Base-by-base conservation (phyloP, 1,284 basidiomycete species). In the Ceratobasidium sp. region DNA sequence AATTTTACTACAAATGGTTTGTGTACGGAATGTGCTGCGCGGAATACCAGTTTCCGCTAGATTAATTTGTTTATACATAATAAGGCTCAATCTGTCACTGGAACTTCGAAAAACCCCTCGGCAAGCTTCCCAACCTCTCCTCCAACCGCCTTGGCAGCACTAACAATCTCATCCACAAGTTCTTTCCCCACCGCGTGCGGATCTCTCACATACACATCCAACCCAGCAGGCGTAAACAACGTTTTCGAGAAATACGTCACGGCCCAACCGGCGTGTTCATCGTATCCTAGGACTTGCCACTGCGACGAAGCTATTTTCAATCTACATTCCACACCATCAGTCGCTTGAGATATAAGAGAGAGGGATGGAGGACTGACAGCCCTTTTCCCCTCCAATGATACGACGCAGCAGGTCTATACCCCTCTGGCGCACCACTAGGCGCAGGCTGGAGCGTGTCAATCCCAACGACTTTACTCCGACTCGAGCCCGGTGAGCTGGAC, bases 221-320 rank as follows among this genome's bases (percentile, higher is more conserved):
- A 81, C 1, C 88, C 88, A 27, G 85, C 85, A 8, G 88, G 87
- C 2, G 88, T 89, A 83, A 89, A 89, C 48, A 89, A 81, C 30
- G 88, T 88, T 82, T 86, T 86, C 64, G 86, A 86, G 81, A 89
- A 89, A 82, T 85, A 89, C 12, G 87, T 89, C 12, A 88, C 86
- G 27, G 85, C 86, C 87, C 87, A 89, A 78, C 86, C 81, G 38
- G 84, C 83, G 69, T 85, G 84, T 76, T 82, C 79, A n/a, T 83
- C 85, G 71, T 83, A 84, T 1, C 87, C 88, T 7, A 89, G 81
- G 27, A 89, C 83, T 82, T 88, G 87, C 88, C 88, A 89, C 41
- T 86, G 84, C 3, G 86, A 87, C 57, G 85, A 84, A 3, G 86
- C 84, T 67, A 88, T 84, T 78, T 83, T 83, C 4, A 89, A 82